Percentiles rank a stretch among this genome's conserved stretches.
Conservation (phyloP, 202 grass and related monocot species). For the Elaeis oleifera region DNA sequence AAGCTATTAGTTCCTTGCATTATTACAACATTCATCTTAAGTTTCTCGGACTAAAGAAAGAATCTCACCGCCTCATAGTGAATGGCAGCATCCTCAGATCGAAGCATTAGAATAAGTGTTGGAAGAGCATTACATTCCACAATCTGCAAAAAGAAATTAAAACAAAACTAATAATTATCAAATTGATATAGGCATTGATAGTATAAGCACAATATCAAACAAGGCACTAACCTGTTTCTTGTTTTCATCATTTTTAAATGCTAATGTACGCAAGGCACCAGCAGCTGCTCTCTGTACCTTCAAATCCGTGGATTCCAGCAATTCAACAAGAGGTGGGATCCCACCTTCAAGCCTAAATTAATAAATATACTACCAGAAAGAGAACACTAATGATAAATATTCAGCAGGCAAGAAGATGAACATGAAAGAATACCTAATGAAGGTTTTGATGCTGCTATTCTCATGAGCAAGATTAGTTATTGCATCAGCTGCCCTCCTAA, state of each 20-base stretch:
- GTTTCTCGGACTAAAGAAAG: neutral
- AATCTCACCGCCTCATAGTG: constrained; percentile 94
- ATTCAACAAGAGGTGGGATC: constrained; percentile 92
- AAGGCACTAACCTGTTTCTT: constrained; percentile 59
- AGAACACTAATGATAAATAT: neutral
- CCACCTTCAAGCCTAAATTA: constrained; percentile 82
- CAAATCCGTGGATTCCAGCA: constrained; percentile 81
- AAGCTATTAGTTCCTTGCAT: no score
- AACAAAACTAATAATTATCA: neutral
- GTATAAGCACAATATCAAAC: neutral
- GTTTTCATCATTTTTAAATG: constrained; percentile 99
- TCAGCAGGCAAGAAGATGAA: constrained; percentile 1
- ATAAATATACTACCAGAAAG: constrained; percentile 25
- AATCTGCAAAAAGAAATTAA: constrained; percentile 49
- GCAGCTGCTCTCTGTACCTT: constrained; percentile 98
- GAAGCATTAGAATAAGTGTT: constrained; percentile 96
- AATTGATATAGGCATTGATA: constrained; percentile 5
- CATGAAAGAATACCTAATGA: constrained; percentile 61
- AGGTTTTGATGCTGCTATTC: constrained; percentile 98
- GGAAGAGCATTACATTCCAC: constrained; percentile 96
- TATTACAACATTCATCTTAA: no score
- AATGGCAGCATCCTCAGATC: constrained; percentile 93
- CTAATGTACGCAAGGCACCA: constrained; percentile 83
- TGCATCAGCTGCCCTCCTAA: constrained; percentile 98
- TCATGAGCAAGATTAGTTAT: constrained; percentile 99